These are phyloP conservation scores for Globisporangium iwayamae DNA, from an alignment of 352 stramenopile genomes.

Conservation along the genomic window DNA sequence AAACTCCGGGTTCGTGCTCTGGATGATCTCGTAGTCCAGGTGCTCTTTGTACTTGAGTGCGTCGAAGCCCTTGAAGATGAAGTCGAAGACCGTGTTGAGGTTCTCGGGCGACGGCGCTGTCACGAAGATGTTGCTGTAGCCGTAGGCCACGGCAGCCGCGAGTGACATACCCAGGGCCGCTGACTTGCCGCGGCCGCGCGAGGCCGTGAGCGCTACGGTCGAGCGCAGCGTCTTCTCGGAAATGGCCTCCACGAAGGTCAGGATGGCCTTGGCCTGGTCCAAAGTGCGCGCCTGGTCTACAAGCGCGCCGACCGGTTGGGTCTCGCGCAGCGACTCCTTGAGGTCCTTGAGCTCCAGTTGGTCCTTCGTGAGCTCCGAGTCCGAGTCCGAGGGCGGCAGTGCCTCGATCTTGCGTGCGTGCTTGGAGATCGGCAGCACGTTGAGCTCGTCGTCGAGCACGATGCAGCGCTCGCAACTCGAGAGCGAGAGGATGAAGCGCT, in stretches of 20 bases:
- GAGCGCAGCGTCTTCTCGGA: slow-evolving; percentile 94
- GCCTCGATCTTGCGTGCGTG: slow-evolving; percentile 89
- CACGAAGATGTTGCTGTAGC: slow-evolving; percentile 96
- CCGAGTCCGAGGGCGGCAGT: slow-evolving; percentile 54
- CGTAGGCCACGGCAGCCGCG: slow-evolving; percentile 82
- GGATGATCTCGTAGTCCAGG: slow-evolving; percentile 95
- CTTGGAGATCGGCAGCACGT: slow-evolving; percentile 96
- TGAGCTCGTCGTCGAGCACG: slow-evolving; percentile 99
- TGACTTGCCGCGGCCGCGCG: slow-evolving; percentile 94
- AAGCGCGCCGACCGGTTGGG: slow-evolving; percentile 93
- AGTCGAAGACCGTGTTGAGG: slow-evolving; percentile 98
- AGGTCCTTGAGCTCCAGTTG: slow-evolving; percentile 91
- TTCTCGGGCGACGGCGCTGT: slow-evolving; percentile 98
- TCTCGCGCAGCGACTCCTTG: slow-evolving; percentile 94
- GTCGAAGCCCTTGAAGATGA: slow-evolving; percentile 95
- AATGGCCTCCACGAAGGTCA: slow-evolving; percentile 98
- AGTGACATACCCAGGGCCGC: slow-evolving; percentile 94
- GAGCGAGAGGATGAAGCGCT: slow-evolving; percentile 99
- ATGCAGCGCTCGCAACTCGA: slow-evolving; percentile 94
- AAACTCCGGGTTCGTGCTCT: slow-evolving; percentile 85
- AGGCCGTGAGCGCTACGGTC: slow-evolving; percentile 95
- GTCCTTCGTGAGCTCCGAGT: slow-evolving; percentile 66
- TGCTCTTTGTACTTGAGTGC: slow-evolving; percentile 95
- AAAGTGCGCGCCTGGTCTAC: slow-evolving; percentile 94
- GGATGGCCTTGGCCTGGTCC: slow-evolving; percentile 94